These are phyloP conservation scores for Microbotryum saponariae DNA, from an alignment of 1,284 basidiomycete genomes.

Conservation along the genomic window DNA sequence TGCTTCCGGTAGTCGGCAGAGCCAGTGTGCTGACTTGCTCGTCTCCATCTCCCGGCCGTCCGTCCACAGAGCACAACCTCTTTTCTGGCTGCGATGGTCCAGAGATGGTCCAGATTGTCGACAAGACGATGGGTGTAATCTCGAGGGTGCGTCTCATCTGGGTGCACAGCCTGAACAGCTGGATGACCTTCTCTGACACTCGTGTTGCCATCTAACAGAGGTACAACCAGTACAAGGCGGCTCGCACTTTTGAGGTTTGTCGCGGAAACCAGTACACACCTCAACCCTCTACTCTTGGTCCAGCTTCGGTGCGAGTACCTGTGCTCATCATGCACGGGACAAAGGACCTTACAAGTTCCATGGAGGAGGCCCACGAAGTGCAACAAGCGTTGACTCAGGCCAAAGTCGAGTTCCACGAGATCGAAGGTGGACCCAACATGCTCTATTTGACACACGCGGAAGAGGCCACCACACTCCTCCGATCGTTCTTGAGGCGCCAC, in stretches of 20 bases:
- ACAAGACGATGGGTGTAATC: too few species aligned
- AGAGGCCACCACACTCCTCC: neutral
- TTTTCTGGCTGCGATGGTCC: too few species aligned
- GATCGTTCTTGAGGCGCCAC: slow-evolving; percentile 7
- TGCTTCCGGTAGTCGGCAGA: too few species aligned
- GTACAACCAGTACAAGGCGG: slow-evolving; percentile 1
- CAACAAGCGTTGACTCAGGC: neutral
- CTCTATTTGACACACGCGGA: neutral
- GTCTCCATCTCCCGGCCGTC: too few species aligned
- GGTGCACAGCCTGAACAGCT: neutral
- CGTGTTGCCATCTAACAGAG: neutral
- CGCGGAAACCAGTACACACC: slow-evolving; percentile 1
- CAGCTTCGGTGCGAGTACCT: neutral
- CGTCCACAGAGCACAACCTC: too few species aligned
- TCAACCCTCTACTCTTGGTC: neutral
- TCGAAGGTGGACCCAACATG: slow-evolving; percentile 5
- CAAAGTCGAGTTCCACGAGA: neutral
- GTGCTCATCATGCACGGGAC: slow-evolving; percentile 1
- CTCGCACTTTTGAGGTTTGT: slow-evolving; percentile 1
- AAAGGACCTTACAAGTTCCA: neutral
- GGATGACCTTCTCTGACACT: neutral
- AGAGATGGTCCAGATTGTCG: too few species aligned
- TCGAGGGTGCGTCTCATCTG: too few species aligned
- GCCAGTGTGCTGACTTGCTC: too few species aligned
- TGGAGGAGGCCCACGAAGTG: neutral